Evolutionary conservation across 2,329 filamentous ascomycete species (phyloP).

Genomic region (Colletotrichum sp.): DNA sequence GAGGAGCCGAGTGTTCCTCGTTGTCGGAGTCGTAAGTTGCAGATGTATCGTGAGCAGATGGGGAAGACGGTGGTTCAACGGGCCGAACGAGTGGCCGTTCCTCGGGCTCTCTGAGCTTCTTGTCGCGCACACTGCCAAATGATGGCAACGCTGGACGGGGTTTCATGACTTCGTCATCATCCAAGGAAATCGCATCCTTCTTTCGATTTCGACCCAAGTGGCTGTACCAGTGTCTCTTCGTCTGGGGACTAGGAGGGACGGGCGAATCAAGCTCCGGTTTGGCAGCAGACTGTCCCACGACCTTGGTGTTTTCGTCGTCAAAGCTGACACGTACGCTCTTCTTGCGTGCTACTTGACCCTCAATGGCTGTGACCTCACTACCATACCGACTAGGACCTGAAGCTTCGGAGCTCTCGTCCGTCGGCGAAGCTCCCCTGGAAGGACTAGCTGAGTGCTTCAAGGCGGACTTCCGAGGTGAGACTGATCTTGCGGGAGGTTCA

Average conservation of each 20-base stretch:
- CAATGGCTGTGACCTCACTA: slow-evolving; percentile 30
- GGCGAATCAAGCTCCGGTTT: slow-evolving; percentile 43
- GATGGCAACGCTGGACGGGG: slow-evolving; percentile 76
- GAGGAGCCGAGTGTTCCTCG: slow-evolving; percentile 31
- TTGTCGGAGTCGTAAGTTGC: background rate
- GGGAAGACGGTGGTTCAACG: slow-evolving; percentile 38
- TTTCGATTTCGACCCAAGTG: slow-evolving; percentile 53
- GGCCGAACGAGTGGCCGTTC: slow-evolving; percentile 66
- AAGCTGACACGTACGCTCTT: slow-evolving; percentile 80
- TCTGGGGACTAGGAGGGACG: slow-evolving; percentile 39
- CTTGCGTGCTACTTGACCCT: slow-evolving; percentile 51
- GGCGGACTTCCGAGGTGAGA: slow-evolving; percentile 80
- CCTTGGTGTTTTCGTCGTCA: slow-evolving; percentile 66
- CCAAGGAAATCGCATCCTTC: slow-evolving; percentile 49
- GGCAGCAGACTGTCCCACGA: slow-evolving; percentile 54
- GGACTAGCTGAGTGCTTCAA: slow-evolving; percentile 67
- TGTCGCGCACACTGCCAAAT: slow-evolving; percentile 76
- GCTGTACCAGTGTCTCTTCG: slow-evolving; percentile 50
- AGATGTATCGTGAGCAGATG: slow-evolving; percentile 29
- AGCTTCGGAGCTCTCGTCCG: slow-evolving; percentile 52
- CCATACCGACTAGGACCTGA: slow-evolving; percentile 33
- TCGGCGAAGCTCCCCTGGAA: slow-evolving; percentile 55
- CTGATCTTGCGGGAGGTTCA: slow-evolving; percentile 71
- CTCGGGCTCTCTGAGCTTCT: slow-evolving; percentile 56
- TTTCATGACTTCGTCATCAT: slow-evolving; percentile 74